Percentiles rank a stretch among this genome's conserved stretches.
phyloP scores from a whole-genome alignment of 768 basidiomycete species.

The Agaricus sinodeliciosus region DNA sequence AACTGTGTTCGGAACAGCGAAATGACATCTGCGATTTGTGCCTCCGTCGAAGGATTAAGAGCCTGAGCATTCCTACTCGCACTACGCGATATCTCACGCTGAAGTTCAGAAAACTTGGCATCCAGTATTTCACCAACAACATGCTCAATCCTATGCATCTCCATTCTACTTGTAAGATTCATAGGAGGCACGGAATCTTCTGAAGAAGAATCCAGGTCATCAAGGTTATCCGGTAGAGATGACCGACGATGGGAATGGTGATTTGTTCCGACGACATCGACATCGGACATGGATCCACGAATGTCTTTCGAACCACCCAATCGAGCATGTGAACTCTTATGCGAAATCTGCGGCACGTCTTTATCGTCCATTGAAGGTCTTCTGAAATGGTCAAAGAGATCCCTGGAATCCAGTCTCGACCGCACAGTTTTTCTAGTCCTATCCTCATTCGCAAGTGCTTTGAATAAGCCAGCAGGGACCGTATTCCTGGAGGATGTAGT shows the following conservation, averaged over 20 bases:
- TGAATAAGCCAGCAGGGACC: constrained; percentile 82
- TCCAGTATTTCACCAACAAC: constrained; percentile 60
- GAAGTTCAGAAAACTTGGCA: constrained; percentile 54
- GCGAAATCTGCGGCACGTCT: constrained; percentile 63
- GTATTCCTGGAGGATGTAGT: constrained; percentile 50
- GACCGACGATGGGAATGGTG: constrained; percentile 44
- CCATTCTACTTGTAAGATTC: constrained; percentile 51
- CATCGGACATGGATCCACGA: constrained; percentile 15
- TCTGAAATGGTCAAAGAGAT: constrained; percentile 61
- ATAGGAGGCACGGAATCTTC: constrained; percentile 35
- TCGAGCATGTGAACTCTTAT: constrained; percentile 37
- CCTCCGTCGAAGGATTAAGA: constrained; percentile 44
- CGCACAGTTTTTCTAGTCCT: constrained; percentile 66
- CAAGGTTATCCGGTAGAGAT: constrained; percentile 51
- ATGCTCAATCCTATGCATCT: constrained; percentile 54
- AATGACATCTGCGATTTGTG: constrained; percentile 60
- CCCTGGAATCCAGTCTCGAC: constrained; percentile 68
- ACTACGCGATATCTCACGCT: constrained; percentile 28
- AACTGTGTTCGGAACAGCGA: constrained; percentile 63
- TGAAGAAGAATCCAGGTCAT: constrained; percentile 34
- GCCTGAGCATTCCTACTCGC: constrained; percentile 18
- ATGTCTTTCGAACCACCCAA: constrained; percentile 46
- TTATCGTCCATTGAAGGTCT: constrained; percentile 75
- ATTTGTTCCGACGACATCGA: constrained; percentile 29
- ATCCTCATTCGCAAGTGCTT: constrained; percentile 57